These are phyloP conservation scores for Trichoderma asperelloides DNA, from an alignment of 495 filamentous ascomycete genomes.

Conservation along the genomic window DNA sequence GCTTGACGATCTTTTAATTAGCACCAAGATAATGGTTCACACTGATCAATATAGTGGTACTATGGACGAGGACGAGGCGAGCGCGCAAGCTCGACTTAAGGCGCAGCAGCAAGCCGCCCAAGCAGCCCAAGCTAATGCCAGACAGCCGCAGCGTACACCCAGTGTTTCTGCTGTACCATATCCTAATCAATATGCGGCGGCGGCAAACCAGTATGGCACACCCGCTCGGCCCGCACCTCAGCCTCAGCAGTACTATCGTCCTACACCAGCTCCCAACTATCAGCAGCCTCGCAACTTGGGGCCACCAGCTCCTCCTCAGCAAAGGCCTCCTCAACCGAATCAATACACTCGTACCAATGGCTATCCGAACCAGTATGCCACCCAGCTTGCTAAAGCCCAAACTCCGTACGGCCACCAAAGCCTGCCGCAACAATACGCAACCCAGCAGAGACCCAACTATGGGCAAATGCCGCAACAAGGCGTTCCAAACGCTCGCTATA, in stretches of 20 bases:
- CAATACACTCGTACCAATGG: constrained; percentile 24
- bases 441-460: constrained; percentile 25
- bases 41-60: constrained; percentile 64
- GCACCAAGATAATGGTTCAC: constrained; percentile 67
- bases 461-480: constrained; percentile 22
- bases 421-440: constrained; percentile 28
- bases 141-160: constrained; percentile 25
- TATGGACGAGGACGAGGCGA: constrained; percentile 76
- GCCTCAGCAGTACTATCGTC: constrained; percentile 16
- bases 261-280: constrained; percentile 1
- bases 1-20: constrained; percentile 70
- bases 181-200: constrained; percentile 27
- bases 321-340: constrained; percentile 21
- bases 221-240: constrained; percentile 17
- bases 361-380: constrained; percentile 21
- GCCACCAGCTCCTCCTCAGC: constrained; percentile 22
- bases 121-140: constrained; percentile 23
- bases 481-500: constrained; percentile 22
- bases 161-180: constrained; percentile 30
- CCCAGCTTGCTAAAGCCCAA: constrained; percentile 28
- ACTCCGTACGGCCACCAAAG: constrained; percentile 30
- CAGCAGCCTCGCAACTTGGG: constrained; percentile 18
- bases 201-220: constrained; percentile 17
- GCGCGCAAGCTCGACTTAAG: constrained; percentile 25
- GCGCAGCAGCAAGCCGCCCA: constrained; percentile 17